These are phyloP conservation scores for Hyaloscypha hepaticicola DNA, from an alignment of 495 filamentous ascomycete species.

Conservation along the genomic window DNA sequence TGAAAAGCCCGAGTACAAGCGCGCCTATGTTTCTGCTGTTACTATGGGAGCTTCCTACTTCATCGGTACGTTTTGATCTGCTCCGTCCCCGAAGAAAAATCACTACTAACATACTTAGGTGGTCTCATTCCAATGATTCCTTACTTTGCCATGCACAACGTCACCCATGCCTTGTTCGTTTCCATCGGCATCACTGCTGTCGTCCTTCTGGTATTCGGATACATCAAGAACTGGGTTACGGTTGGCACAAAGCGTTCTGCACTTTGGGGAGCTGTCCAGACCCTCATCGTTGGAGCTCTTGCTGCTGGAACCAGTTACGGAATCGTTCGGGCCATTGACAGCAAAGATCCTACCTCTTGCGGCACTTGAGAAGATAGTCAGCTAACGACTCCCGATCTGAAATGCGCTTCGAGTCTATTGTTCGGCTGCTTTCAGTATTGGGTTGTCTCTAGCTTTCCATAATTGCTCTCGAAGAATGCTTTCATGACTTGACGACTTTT, in stretches of 20 bases:
- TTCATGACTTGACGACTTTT: neutral
- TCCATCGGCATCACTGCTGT: conserved; percentile 51
- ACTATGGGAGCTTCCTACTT: conserved; percentile 56
- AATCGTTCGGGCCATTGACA: conserved; percentile 35
- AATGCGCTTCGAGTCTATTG: too few species aligned
- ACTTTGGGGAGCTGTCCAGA: conserved; percentile 42
- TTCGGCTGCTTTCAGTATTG: neutral
- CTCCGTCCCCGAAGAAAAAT: neutral
- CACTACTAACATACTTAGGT: conserved; percentile 31
- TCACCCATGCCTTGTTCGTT: conserved; percentile 46
- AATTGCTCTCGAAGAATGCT: neutral
- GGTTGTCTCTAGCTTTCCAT: too few species aligned
- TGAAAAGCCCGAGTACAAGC: conserved; percentile 41
- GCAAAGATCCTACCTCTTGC: neutral
- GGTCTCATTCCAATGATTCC: conserved; percentile 58
- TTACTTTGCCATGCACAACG: conserved; percentile 49
- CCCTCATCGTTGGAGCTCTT: conserved; percentile 40
- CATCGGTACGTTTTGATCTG: conserved; percentile 37
- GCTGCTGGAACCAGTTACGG: conserved; percentile 46
- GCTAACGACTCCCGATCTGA: too few species aligned
- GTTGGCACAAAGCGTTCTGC: conserved; percentile 38
- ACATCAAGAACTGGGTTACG: conserved; percentile 47
- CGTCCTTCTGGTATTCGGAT: conserved; percentile 53
- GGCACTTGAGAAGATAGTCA: too few species aligned
- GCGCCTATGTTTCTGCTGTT: conserved; percentile 46